Evolutionary conservation across 257 asterid genomes (phyloP).

Genomic region (Solanum chilense): DNA sequence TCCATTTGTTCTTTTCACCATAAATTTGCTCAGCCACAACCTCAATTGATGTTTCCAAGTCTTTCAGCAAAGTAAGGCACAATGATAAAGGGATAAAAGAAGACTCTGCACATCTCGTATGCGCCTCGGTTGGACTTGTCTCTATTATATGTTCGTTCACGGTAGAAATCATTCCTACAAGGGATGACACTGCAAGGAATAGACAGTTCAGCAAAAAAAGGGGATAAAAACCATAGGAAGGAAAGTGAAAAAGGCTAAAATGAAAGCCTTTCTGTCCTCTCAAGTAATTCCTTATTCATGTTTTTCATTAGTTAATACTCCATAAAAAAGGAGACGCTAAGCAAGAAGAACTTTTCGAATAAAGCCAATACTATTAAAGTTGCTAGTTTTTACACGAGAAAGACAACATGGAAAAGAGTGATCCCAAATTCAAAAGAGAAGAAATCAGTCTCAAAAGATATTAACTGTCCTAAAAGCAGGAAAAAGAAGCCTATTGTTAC

Average conservation of each 20-base stretch:
- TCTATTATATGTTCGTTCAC: constrained; percentile 75
- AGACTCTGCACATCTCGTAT: constrained; percentile 27
- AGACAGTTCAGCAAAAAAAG: not conserved
- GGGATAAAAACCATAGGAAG: not conserved
- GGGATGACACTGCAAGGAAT: constrained; percentile 64
- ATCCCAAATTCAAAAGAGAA: not conserved
- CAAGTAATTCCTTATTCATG: not conserved
- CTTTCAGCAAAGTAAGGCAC: constrained; percentile 80
- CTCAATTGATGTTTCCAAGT: constrained; percentile 89
- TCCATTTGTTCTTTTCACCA: constrained; percentile 92
- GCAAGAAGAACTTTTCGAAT: not conserved
- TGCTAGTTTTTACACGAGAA: not conserved
- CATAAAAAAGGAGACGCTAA: not conserved
- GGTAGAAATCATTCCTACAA: constrained; percentile 61
- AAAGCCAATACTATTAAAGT: not conserved
- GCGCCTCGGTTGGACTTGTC: constrained; percentile 34
- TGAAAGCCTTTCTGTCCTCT: not conserved
- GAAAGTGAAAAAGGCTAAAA: not conserved
- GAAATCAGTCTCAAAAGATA: not conserved
- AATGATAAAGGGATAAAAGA: constrained; percentile 61
- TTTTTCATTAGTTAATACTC: not conserved
- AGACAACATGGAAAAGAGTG: not conserved
- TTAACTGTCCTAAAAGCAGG: constrained; percentile 12
- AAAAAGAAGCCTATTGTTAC: constrained; percentile 72
- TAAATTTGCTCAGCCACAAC: constrained; percentile 72